Conservation (phyloP, 306 rosid species). For the Cicer bijugum region DNA sequence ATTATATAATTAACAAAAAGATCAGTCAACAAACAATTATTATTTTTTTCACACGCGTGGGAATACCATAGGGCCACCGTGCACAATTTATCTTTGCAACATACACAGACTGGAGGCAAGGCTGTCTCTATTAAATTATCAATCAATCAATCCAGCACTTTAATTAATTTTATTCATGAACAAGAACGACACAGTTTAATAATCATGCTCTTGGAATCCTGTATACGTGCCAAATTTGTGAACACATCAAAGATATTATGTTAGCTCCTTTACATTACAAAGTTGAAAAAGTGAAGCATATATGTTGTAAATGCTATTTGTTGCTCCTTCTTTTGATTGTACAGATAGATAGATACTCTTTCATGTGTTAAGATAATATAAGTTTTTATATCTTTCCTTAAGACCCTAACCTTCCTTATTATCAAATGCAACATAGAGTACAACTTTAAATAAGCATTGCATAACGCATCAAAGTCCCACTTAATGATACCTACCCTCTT, state of each 20-base stretch:
- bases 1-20: constrained; percentile 8
- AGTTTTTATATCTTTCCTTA: not conserved
- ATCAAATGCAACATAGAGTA: not conserved
- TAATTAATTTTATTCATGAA: constrained; percentile 12
- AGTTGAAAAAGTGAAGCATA: constrained; percentile 41
- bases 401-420: constrained; percentile 13
- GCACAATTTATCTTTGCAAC: constrained; percentile 24
- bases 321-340: constrained; percentile 41
- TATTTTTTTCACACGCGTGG: constrained; percentile 20
- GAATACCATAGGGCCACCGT: constrained; percentile 10
- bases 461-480: not conserved
- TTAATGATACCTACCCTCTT: not conserved
- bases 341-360: constrained; percentile 39
- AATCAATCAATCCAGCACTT: constrained; percentile 10
- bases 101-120: constrained; percentile 38
- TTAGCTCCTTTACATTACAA: constrained; percentile 18
- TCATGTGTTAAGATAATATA: constrained; percentile 31
- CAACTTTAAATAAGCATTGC: not conserved
- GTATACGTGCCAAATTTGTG: constrained; percentile 25
- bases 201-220: constrained; percentile 22
- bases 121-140: constrained; percentile 20
- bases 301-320: constrained; percentile 33
- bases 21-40: constrained; percentile 22
- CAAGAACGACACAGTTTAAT: not conserved
- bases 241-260: constrained; percentile 8